A percentile compares a stretch with the other conserved stretches of the same genome.
Evolutionary conservation across 352 stramenopile genomes (phyloP).

Genomic region (Phytophthora cactorum): DNA sequence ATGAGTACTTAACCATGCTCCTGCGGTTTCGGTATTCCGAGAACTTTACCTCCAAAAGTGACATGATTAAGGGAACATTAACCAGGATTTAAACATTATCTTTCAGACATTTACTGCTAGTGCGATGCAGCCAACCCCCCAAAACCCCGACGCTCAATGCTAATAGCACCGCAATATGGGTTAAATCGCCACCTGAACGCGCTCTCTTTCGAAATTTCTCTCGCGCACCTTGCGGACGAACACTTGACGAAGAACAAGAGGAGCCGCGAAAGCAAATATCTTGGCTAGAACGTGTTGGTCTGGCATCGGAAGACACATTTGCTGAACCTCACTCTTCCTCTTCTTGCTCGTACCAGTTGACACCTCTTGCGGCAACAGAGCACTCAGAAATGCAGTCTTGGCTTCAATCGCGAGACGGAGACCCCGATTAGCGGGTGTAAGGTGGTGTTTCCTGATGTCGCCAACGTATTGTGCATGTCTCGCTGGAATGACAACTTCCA

Average conservation of each 20-base stretch:
- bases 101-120: too few species aligned
- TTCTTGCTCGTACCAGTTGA: neutral
- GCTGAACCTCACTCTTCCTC: neutral
- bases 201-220: neutral
- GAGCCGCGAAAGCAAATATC: constrained; percentile 2
- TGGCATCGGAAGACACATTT: constrained; percentile 29
- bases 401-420: neutral
- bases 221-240: neutral
- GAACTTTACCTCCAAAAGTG: too few species aligned
- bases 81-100: too few species aligned
- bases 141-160: too few species aligned
- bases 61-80: too few species aligned
- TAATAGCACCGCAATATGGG: too few species aligned
- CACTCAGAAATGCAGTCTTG: neutral
- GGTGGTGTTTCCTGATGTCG: neutral
- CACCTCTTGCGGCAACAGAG: neutral
- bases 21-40: too few species aligned
- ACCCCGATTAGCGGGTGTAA: neutral
- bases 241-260: constrained; percentile 1
- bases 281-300: constrained; percentile 34
- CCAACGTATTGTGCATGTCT: neutral
- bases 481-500: too few species aligned
- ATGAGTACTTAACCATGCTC: too few species aligned
- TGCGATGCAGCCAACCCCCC: too few species aligned
- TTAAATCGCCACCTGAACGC: constrained; percentile 2